These are phyloP conservation scores for Tephrocybe rancida DNA, from an alignment of 768 basidiomycete genomes.

Conservation along the genomic window DNA sequence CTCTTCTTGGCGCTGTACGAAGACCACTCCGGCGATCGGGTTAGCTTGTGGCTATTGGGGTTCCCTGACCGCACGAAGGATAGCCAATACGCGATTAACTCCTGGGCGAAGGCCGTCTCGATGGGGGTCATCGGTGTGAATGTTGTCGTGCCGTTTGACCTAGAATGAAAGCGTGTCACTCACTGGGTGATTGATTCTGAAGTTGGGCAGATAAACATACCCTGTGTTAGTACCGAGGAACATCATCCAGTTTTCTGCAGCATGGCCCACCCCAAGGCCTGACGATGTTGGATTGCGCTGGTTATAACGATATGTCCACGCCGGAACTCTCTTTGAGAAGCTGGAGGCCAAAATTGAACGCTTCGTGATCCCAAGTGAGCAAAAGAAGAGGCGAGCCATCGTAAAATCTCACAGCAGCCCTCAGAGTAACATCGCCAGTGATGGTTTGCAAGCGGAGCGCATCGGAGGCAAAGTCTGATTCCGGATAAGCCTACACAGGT, in stretches of 20 bases:
- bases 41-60: constrained; percentile 57
- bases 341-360: constrained; percentile 47
- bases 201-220: constrained; percentile 30
- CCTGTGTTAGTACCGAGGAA: constrained; percentile 63
- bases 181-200: too few species aligned
- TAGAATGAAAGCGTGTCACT: constrained; percentile 2
- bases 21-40: constrained; percentile 52
- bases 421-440: constrained; percentile 50
- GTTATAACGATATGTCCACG: constrained; percentile 65
- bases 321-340: constrained; percentile 33
- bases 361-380: constrained; percentile 22
- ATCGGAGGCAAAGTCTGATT: constrained; percentile 42
- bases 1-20: constrained; percentile 30
- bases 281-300: constrained; percentile 49
- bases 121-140: constrained; percentile 34
- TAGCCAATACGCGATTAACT: constrained; percentile 67
- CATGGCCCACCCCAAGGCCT: constrained; percentile 41
- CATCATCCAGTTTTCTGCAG: constrained; percentile 73
- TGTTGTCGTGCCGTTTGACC: constrained; percentile 16
- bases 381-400: neutral
- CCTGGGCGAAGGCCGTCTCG: constrained; percentile 54
- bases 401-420: constrained; percentile 59
- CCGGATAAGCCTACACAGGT: constrained; percentile 37
- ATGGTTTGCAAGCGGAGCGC: constrained; percentile 44
- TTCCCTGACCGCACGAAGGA: constrained; percentile 62